Evolutionary conservation across 345 rosid species (phyloP).

Genomic region (Cardamine occulta): DNA sequence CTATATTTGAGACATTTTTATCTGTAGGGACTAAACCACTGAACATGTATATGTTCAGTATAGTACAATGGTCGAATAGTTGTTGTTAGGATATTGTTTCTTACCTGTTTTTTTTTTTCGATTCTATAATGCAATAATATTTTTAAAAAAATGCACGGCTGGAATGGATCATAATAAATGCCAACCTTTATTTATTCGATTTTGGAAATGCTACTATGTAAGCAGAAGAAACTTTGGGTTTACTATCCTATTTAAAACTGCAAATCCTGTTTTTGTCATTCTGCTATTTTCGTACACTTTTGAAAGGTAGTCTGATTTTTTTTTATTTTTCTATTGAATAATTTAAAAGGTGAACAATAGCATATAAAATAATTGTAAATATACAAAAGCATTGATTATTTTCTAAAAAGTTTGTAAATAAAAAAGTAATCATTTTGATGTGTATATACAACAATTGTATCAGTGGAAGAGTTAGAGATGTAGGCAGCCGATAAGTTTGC

Average conservation of each 20-base stretch:
- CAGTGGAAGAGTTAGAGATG: not conserved
- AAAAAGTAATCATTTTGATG: not conserved
- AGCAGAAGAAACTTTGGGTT: slow-evolving; percentile 31
- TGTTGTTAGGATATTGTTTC: slow-evolving; percentile 19
- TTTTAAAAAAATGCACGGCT: slow-evolving; percentile 2
- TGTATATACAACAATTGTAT: not conserved
- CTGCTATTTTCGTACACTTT: slow-evolving; percentile 10
- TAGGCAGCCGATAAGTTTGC: not conserved
- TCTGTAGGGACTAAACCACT: slow-evolving; percentile 28
- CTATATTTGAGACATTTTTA: not conserved
- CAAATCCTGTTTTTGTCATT: slow-evolving; percentile 20
- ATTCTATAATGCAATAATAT: not conserved
- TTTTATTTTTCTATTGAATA: not conserved
- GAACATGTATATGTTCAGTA: slow-evolving; percentile 3
- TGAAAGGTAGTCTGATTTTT: not conserved
- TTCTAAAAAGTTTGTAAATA: not conserved
- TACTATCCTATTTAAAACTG: slow-evolving; percentile 9
- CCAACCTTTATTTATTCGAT: slow-evolving; percentile 4
- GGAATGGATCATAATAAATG: not conserved
- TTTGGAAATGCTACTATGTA: slow-evolving; percentile 24
- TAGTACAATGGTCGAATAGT: slow-evolving; percentile 14
- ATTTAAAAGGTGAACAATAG: not conserved
- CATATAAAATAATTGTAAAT: too few species aligned
- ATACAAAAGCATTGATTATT: not conserved
- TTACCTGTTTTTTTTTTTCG: slow-evolving; percentile 12